Conservation (phyloP, 768 basidiomycete species). For the Sporobolomyces roseus region DNA sequence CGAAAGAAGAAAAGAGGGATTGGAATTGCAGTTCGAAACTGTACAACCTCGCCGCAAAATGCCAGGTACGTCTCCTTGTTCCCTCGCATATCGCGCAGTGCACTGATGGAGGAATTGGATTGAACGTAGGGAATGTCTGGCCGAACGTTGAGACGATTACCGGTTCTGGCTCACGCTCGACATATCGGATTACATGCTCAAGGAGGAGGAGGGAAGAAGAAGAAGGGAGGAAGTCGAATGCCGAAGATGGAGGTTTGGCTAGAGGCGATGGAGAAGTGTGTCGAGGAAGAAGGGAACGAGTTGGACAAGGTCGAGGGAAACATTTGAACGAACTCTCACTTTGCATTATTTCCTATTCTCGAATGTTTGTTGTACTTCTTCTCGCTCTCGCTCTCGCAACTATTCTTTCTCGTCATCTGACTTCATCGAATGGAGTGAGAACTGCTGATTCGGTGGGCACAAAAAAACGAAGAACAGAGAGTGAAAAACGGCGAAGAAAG, state of each 20-base stretch:
- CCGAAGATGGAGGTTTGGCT: conserved; percentile 65
- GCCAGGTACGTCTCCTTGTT: conserved; percentile 61
- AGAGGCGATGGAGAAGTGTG: conserved; percentile 74
- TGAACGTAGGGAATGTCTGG: conserved; percentile 76
- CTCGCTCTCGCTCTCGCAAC: too few relatives aligned
- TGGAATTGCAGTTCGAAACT: conserved; percentile 28
- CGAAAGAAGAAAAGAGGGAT: conserved; percentile 3
- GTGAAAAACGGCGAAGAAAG: too few relatives aligned
- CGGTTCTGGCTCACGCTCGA: conserved; percentile 82
- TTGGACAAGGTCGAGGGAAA: conserved; percentile 42
- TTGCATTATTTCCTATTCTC: background rate
- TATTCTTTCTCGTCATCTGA: too few relatives aligned
- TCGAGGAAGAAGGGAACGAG: conserved; percentile 52
- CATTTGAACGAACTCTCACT: background rate
- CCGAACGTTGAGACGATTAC: conserved; percentile 83
- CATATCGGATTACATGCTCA: conserved; percentile 56
- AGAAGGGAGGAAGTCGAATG: conserved; percentile 10
- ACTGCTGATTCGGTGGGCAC: too few relatives aligned
- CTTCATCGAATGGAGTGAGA: too few relatives aligned
- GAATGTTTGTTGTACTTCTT: too few relatives aligned
- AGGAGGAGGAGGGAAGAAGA: background rate
- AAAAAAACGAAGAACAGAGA: too few relatives aligned
- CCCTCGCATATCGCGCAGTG: too few relatives aligned
- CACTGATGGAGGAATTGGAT: too few relatives aligned
- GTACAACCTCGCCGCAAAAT: conserved; percentile 62